Base-by-base conservation (phyloP, 352 stramenopile species). In the Globisporangium abappressorium region DNA sequence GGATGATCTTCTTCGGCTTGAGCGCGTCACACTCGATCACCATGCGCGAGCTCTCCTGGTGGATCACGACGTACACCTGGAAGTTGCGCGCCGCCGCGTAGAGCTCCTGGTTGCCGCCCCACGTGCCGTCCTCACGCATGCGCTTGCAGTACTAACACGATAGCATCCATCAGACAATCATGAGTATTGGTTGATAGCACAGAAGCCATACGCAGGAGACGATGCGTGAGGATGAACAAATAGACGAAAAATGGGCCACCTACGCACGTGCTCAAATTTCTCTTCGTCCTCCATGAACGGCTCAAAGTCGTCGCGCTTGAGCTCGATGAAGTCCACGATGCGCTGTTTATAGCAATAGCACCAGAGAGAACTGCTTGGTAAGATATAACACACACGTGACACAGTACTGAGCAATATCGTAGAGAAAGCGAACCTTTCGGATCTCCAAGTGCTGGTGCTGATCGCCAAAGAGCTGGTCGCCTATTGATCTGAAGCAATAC, bases 211-310 rank as follows among this genome's bases (percentile, higher is more conserved):
- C 41, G 6, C 41, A 47, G 15, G 20, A 5, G 20, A 18, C 14
- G 38, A 46, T 46, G 38, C 5, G 14, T 24, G 6, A 15, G n/a
- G 26, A 58, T 38, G 5, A 33, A 34, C 22, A 20, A 22, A 51
- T 24, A 18, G 43, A 51, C 43, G 18, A 15, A 0, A 2, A 1
- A 11, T 22, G 41, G 18, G 18, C 43, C 43, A 36, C 57, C 46
- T 41, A 55, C 74, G 20, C 69, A 93, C 87, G 67, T 90, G 82
- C 14, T 95, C 87, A 71, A 95, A 95, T 47, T 85, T 87, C 54
- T 95, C 87, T 49, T 92, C 86, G 64, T 94, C 85, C 75, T 95
- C 87, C 85, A 95, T 92, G 78, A 95, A 95, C 58, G 87, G 85
- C 67, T 94, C 84, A 70, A 95, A 92, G 61, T 93, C 82, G 34